These are phyloP conservation scores for Secale cereale DNA, from an alignment of 176 grass and related monocot genomes.

Conservation along the genomic window DNA sequence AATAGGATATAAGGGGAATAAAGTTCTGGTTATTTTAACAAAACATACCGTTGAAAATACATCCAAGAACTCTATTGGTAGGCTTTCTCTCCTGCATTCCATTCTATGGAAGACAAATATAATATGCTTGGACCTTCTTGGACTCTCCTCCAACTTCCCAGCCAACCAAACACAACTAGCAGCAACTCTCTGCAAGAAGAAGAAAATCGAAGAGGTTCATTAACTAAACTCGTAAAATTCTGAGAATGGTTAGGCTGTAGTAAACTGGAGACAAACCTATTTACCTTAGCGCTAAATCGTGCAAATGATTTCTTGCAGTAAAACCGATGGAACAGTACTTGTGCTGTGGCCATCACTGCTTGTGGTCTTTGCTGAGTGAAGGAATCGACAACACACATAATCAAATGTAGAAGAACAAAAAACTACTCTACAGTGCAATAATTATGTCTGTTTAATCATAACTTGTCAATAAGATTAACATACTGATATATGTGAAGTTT, in stretches of 20 bases:
- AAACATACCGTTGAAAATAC: constrained; percentile 56
- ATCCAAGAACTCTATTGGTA: constrained; percentile 72
- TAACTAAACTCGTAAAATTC: not conserved
- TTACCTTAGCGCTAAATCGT: constrained; percentile 83
- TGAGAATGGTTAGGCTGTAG: not conserved
- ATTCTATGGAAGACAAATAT: constrained; percentile 85
- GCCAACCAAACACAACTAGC: constrained; percentile 94
- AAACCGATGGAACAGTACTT: constrained; percentile 93
- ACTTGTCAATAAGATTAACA: not conserved
- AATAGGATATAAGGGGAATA: not conserved
- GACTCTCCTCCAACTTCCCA: constrained; percentile 89
- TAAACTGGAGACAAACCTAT: constrained; percentile 4
- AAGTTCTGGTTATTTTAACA: constrained; percentile 8
- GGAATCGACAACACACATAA: constrained; percentile 22
- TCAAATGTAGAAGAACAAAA: not conserved
- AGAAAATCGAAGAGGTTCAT: constrained; percentile 27
- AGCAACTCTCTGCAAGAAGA: constrained; percentile 68
- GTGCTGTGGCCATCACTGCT: constrained; percentile 90
- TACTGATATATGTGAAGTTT: not conserved
- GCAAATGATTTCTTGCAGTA: constrained; percentile 97
- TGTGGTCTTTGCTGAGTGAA: constrained; percentile 66
- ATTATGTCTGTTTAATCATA: not conserved
- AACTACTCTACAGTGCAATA: not conserved
- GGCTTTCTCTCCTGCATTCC: constrained; percentile 76
- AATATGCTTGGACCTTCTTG: constrained; percentile 68